Evolutionary conservation across 768 basidiomycete genomes (phyloP).

Genomic region (Phaeotremella skinneri): DNA sequence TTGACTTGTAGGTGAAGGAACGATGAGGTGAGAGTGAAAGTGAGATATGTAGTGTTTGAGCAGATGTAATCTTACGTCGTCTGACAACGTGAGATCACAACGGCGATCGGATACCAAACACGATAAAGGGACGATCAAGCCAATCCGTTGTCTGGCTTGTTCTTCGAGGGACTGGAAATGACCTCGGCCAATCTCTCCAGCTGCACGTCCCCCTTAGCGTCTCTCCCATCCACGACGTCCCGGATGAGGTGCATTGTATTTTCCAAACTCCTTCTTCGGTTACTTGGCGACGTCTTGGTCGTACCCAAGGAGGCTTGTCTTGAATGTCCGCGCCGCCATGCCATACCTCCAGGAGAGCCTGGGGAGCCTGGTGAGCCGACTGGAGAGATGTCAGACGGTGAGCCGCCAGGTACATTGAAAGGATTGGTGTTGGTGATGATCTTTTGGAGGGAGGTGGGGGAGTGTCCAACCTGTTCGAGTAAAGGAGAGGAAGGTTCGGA

Average conservation of each 20-base stretch:
- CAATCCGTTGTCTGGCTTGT: conserved; percentile 20
- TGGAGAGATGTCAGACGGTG: conserved; percentile 7
- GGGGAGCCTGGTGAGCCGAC: conserved; percentile 23
- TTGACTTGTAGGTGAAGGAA: no score
- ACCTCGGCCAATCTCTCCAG: conserved; percentile 50
- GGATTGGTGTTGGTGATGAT: conserved; percentile 13
- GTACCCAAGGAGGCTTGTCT: conserved; percentile 85
- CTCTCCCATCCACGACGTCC: conserved; percentile 79
- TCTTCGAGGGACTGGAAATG: conserved; percentile 44
- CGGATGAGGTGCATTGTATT: conserved; percentile 94
- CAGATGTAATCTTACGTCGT: no score
- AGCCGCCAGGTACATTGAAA: conserved; percentile 1
- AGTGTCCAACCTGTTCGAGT: conserved; percentile 4
- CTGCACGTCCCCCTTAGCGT: conserved; percentile 53
- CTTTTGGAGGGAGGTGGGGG: conserved; percentile 21
- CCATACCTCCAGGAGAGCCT: conserved; percentile 35
- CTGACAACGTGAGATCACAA: no score
- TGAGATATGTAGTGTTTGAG: no score
- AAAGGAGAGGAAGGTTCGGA: conserved; percentile 37
- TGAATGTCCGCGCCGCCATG: conserved; percentile 57
- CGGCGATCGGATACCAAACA: no score
- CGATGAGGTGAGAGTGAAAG: no score
- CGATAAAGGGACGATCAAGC: no score
- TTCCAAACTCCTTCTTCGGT: conserved; percentile 83
- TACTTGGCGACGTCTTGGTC: conserved; percentile 92